These are phyloP conservation scores for Microbotryum scabiosae DNA, from an alignment of 1,284 basidiomycete species.

Conservation along the genomic window DNA sequence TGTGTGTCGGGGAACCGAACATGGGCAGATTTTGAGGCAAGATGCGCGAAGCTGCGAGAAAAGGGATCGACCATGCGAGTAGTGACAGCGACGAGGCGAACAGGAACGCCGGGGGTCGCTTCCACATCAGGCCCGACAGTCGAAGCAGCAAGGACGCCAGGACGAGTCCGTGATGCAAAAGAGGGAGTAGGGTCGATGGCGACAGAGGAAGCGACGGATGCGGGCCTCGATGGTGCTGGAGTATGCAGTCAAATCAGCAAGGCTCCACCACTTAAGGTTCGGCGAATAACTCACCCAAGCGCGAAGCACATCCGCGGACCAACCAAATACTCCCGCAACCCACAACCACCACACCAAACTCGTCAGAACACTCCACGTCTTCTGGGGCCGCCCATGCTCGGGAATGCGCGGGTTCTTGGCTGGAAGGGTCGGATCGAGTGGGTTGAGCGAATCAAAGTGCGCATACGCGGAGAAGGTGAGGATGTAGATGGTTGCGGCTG, in stretches of 20 bases:
- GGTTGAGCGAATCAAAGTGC: conserved; percentile 30
- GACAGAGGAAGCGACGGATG: conserved; percentile 26
- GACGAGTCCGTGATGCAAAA: conserved; percentile 30
- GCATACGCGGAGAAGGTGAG: conserved; percentile 30
- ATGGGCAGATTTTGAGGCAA: conserved; percentile 30
- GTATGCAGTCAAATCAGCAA: neutral
- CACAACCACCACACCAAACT: conserved; percentile 27
- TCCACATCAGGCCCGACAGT: conserved; percentile 14
- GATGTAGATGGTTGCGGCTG: conserved; percentile 29
- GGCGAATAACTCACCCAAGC: conserved; percentile 16
- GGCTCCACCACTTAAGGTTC: neutral
- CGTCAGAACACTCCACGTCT: conserved; percentile 20
- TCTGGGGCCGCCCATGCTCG: conserved; percentile 4
- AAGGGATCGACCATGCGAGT: conserved; percentile 29
- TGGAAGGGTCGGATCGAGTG: conserved; percentile 17
- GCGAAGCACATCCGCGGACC: conserved; percentile 27
- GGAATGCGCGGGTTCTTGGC: conserved; percentile 2
- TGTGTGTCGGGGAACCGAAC: conserved; percentile 30
- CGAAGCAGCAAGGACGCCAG: conserved; percentile 21
- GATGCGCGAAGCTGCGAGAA: conserved; percentile 29
- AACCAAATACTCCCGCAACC: conserved; percentile 28
- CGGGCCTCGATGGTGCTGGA: conserved; percentile 22
- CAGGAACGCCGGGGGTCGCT: conserved; percentile 19
- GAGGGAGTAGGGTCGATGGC: conserved; percentile 28
- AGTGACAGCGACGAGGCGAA: conserved; percentile 30